Conservation (phyloP, 2,329 filamentous ascomycete species). For the Calycina marina region DNA sequence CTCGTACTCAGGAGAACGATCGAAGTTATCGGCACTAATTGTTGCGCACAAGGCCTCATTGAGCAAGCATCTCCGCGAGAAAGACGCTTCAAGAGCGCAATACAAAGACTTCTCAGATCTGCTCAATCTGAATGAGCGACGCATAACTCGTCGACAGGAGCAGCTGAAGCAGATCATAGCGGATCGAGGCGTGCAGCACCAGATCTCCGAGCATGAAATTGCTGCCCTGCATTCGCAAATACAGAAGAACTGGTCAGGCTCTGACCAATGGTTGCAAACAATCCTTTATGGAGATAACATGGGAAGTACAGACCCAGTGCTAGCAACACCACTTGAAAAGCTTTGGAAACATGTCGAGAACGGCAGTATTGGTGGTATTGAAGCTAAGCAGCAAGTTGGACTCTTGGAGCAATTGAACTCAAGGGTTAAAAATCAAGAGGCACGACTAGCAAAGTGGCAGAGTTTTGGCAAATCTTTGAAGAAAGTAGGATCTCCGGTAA, state of each 20-base stretch:
- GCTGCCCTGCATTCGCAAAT: conserved; percentile 43
- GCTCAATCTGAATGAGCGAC: conserved; percentile 46
- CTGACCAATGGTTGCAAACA: conserved; percentile 57
- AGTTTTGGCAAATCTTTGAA: conserved; percentile 36
- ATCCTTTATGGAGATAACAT: conserved; percentile 52
- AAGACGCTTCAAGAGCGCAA: conserved; percentile 39
- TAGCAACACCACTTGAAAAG: conserved; percentile 51
- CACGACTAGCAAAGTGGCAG: conserved; percentile 59
- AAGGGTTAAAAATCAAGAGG: conserved; percentile 50
- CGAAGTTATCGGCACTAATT: conserved; percentile 47
- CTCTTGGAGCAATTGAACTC: conserved; percentile 58
- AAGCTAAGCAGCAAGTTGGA: conserved; percentile 30
- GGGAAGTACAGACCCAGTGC: conserved; percentile 42
- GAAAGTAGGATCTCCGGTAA: conserved; percentile 8
- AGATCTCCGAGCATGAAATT: conserved; percentile 16
- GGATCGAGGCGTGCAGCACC: conserved; percentile 14
- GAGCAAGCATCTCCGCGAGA: conserved; percentile 39
- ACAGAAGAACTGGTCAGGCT: conserved; percentile 65
- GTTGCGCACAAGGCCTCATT: conserved; percentile 61
- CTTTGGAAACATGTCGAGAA: conserved; percentile 56
- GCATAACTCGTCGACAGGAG: conserved; percentile 39
- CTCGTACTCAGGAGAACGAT: conserved; percentile 39
- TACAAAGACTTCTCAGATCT: conserved; percentile 51
- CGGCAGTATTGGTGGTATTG: conserved; percentile 40
- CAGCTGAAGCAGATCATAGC: conserved; percentile 23